phyloP scores from a whole-genome alignment of 371 early-diverging fungal species.

The Mucor ambiguus region DNA sequence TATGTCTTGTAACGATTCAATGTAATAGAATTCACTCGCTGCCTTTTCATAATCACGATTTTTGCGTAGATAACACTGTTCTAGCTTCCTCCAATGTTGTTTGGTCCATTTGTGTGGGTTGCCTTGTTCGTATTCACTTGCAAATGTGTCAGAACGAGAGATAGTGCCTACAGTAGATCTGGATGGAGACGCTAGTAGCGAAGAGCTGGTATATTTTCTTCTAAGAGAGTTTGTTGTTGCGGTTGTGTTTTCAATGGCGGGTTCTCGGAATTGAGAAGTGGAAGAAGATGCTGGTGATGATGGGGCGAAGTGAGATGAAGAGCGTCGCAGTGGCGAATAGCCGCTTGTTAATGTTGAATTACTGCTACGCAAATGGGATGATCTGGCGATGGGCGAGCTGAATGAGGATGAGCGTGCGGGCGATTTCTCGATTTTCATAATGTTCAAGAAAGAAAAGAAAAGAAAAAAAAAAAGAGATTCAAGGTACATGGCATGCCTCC shows the following conservation, averaged over 20 bases:
- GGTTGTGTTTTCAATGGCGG: background rate
- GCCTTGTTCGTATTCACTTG: conserved; percentile 9
- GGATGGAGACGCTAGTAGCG: background rate
- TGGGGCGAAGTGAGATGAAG: background rate
- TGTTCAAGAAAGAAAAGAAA: background rate
- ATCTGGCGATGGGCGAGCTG: background rate
- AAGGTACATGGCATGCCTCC: background rate
- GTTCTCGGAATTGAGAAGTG: background rate
- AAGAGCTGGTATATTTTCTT: background rate
- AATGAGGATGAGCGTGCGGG: background rate
- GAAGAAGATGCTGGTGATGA: background rate
- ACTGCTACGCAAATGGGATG: background rate
- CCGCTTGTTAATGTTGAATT: background rate
- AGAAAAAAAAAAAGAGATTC: background rate
- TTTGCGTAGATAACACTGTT: conserved; percentile 17
- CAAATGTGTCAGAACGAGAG: conserved; percentile 6
- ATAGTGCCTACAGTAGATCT: background rate
- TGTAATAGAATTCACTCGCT: conserved; percentile 15
- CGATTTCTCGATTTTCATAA: conserved; percentile 3
- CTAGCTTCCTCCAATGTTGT: conserved; percentile 23
- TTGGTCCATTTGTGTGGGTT: conserved; percentile 17
- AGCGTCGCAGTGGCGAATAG: background rate
- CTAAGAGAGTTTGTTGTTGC: background rate
- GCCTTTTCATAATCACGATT: conserved; percentile 23
- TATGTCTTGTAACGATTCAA: conserved; percentile 5